These are phyloP conservation scores for Elaeis guineensis DNA, from an alignment of 176 grass and related monocot species.

Conservation along the genomic window DNA sequence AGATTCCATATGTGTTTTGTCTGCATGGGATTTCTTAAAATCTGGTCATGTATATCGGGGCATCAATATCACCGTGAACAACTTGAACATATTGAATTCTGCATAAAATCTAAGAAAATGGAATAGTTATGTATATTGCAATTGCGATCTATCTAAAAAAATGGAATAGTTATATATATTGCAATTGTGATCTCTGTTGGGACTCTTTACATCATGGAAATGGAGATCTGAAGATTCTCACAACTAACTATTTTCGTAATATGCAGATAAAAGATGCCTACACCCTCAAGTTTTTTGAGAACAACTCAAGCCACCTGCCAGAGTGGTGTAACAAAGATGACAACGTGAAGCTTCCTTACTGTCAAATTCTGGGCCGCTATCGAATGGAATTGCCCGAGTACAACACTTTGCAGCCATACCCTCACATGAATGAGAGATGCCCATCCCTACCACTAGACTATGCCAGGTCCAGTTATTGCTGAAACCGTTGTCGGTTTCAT, in stretches of 20 bases:
- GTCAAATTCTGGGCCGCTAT: conserved; percentile 90
- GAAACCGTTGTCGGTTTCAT: conserved; percentile 1
- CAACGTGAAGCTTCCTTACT: conserved; percentile 70
- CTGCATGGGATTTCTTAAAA: too few species aligned
- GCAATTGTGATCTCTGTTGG: too few species aligned
- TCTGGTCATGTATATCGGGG: too few species aligned
- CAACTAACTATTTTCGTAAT: neutral
- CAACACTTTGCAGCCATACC: conserved; percentile 70
- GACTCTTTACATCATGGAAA: too few species aligned
- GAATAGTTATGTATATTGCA: too few species aligned
- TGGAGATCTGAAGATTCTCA: too few species aligned
- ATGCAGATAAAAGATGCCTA: conserved; percentile 99
- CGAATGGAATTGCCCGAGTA: conserved; percentile 91
- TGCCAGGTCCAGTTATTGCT: conserved; percentile 39
- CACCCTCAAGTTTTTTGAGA: conserved; percentile 79
- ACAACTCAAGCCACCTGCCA: conserved; percentile 50
- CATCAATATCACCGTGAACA: too few species aligned
- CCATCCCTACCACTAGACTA: conserved; percentile 79
- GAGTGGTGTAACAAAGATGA: conserved; percentile 91
- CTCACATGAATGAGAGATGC: conserved; percentile 89
- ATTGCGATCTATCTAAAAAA: too few species aligned
- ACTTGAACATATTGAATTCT: too few species aligned
- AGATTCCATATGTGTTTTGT: too few species aligned
- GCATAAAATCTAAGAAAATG: too few species aligned
- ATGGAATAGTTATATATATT: too few species aligned